These are phyloP conservation scores for Chrysosphaeria jannelii DNA, from an alignment of 2,329 filamentous ascomycete species.

Conservation along the genomic window DNA sequence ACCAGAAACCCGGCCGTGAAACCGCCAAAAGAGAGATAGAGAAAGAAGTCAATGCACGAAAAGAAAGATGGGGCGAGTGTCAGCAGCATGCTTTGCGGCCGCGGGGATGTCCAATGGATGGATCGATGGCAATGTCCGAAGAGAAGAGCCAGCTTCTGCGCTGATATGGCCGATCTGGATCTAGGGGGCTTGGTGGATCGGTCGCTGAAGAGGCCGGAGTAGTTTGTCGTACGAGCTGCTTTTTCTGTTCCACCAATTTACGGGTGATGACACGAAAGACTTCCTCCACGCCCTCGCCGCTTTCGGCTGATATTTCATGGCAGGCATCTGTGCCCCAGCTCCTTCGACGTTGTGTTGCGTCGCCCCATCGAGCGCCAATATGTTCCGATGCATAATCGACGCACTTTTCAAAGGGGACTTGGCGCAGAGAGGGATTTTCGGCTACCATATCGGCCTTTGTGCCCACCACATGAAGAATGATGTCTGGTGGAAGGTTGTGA, in stretches of 20 bases:
- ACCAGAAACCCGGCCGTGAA: no score
- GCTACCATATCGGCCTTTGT: conserved; percentile 82
- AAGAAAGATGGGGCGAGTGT: no score
- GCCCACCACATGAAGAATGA: conserved; percentile 81
- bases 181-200: no score
- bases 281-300: conserved; percentile 84
- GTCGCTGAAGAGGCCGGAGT: no score
- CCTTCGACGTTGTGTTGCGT: conserved; percentile 30
- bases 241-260: conserved; percentile 33
- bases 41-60: no score
- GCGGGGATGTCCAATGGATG: no score
- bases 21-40: no score
- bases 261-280: conserved; percentile 48
- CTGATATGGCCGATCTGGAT: no score
- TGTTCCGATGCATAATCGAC: conserved; percentile 91
- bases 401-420: conserved; percentile 81
- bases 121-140: no score
- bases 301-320: conserved; percentile 86
- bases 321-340: conserved; percentile 97
- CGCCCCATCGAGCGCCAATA: conserved; percentile 50
- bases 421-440: conserved; percentile 43
- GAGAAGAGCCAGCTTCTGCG: no score
- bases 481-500: conserved; percentile 43
- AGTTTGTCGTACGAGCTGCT: no score
- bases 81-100: no score